A percentile compares a stretch with the other conserved stretches of the same genome.
phyloP scores from a whole-genome alignment of 805 yeast genomes.

The Maudiozyma serrabonitensis region DNA sequence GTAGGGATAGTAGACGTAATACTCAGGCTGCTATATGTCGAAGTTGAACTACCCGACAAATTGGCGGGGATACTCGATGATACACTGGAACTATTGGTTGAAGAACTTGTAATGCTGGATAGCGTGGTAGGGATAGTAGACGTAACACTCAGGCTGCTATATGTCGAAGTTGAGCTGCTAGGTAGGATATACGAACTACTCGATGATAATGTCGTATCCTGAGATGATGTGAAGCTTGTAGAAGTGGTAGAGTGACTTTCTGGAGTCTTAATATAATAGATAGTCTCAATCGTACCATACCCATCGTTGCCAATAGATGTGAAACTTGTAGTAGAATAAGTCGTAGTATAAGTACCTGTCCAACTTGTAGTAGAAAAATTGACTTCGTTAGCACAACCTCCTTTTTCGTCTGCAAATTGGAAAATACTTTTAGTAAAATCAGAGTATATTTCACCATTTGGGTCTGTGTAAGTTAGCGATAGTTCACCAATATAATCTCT shows the following conservation, averaged over 20 bases:
- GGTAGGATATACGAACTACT: no score
- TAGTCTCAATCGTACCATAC: constrained; percentile 5
- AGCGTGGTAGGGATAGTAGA: no score
- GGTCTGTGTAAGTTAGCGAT: constrained; percentile 2
- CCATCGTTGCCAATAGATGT: constrained; percentile 9
- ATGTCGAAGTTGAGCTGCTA: no score
- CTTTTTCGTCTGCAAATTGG: background rate
- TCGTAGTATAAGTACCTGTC: background rate
- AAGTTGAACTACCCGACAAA: no score
- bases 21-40: no score
- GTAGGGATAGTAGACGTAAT: no score
- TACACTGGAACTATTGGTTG: background rate
- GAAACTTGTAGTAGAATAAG: constrained; percentile 4
- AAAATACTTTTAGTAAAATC: background rate
- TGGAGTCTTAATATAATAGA: constrained; percentile 8
- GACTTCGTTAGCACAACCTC: background rate
- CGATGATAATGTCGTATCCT: no score
- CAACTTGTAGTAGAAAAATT: background rate
- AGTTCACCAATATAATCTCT: constrained; percentile 2
- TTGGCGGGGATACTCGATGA: no score
- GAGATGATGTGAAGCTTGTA: background rate
- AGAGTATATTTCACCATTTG: background rate
- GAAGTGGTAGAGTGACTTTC: constrained; percentile 15
- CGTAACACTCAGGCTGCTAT: no score
- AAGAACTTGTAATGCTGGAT: no score